Percentiles rank a stretch among this genome's conserved stretches.
phyloP scores from a whole-genome alignment of 331 rosid genomes.

The Ulmus americana region DNA sequence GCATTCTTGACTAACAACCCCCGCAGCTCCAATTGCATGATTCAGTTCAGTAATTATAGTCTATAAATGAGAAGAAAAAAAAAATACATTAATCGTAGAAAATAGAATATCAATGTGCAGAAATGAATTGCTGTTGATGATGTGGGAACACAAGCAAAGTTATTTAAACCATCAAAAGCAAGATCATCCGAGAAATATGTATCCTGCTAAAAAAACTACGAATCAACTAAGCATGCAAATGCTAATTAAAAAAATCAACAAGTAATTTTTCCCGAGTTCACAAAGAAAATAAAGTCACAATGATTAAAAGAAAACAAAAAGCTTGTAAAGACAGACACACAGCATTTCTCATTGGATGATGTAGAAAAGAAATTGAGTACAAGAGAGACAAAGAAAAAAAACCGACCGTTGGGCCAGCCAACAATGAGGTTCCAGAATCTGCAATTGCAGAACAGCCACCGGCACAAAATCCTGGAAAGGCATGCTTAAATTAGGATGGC shows the following conservation, averaged over 20 bases:
- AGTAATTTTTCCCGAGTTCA: not conserved
- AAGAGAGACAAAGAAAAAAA: not conserved
- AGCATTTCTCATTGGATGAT: not conserved
- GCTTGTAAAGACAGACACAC: too few relatives aligned
- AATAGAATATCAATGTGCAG: not conserved
- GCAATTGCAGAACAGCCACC: slow-evolving; percentile 61
- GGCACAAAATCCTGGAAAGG: slow-evolving; percentile 47
- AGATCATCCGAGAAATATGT: not conserved
- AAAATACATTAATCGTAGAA: slow-evolving; percentile 3
- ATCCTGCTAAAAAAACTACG: not conserved
- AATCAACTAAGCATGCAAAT: not conserved
- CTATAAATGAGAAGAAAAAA: slow-evolving; percentile 24
- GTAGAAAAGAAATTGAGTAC: not conserved
- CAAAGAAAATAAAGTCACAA: not conserved
- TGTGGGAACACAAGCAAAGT: not conserved
- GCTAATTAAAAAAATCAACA: not conserved
- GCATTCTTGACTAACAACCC: slow-evolving; percentile 63
- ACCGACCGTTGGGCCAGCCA: slow-evolving; percentile 68
- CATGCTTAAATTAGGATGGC: not conserved
- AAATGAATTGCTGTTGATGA: not conserved
- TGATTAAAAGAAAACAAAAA: too few relatives aligned
- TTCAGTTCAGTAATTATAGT: slow-evolving; percentile 55
- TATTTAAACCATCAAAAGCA: not conserved
- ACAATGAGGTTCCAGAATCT: slow-evolving; percentile 64
- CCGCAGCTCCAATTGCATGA: slow-evolving; percentile 70